Percentiles rank a stretch among this genome's conserved stretches.
These are phyloP conservation scores for Hypoxylon sp. DNA, from an alignment of 2,329 filamentous ascomycete genomes.

Conservation along the genomic window DNA sequence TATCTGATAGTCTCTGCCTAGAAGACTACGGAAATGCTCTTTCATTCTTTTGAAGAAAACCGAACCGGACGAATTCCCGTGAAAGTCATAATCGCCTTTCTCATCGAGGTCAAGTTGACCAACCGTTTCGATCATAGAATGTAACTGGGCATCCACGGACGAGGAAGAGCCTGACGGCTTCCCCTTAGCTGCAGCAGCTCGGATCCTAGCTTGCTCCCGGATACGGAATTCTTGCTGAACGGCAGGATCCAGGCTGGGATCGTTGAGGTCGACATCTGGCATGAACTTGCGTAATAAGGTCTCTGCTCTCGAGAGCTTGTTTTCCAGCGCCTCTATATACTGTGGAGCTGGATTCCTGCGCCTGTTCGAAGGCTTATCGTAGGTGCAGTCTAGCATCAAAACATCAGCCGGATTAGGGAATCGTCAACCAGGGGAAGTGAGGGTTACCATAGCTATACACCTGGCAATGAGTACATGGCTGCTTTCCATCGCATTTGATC, in stretches of 20 bases:
- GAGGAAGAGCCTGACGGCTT: slow-evolving; percentile 53
- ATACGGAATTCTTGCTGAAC: slow-evolving; percentile 78
- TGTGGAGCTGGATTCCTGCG: slow-evolving; percentile 91
- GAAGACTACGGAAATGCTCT: slow-evolving; percentile 85
- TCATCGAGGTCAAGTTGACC: slow-evolving; percentile 94
- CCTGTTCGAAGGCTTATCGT: slow-evolving; percentile 94
- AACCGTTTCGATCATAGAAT: slow-evolving; percentile 95
- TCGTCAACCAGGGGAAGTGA: slow-evolving; percentile 20
- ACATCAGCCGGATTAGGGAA: slow-evolving; percentile 47
- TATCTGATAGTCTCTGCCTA: slow-evolving; percentile 74
- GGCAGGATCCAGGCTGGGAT: slow-evolving; percentile 84
- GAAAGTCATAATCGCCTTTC: slow-evolving; percentile 93
- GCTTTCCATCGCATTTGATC: slow-evolving; percentile 89
- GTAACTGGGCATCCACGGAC: slow-evolving; percentile 77
- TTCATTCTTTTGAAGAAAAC: slow-evolving; percentile 91
- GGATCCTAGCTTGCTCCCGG: slow-evolving; percentile 66
- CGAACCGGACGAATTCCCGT: slow-evolving; percentile 91
- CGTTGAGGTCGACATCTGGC: slow-evolving; percentile 87
- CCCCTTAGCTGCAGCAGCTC: slow-evolving; percentile 60
- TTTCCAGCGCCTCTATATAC: slow-evolving; percentile 92
- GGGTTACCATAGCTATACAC: slow-evolving; percentile 95
- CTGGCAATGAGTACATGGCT: slow-evolving; percentile 94
- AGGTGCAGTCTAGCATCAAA: slow-evolving; percentile 81
- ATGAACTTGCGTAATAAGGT: slow-evolving; percentile 82
- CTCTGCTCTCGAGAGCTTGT: slow-evolving; percentile 85